A percentile compares a stretch with the other conserved stretches of the same genome.
Evolutionary conservation across 1,284 basidiomycete genomes (phyloP).

Genomic region (Leccinum pachyderme): DNA sequence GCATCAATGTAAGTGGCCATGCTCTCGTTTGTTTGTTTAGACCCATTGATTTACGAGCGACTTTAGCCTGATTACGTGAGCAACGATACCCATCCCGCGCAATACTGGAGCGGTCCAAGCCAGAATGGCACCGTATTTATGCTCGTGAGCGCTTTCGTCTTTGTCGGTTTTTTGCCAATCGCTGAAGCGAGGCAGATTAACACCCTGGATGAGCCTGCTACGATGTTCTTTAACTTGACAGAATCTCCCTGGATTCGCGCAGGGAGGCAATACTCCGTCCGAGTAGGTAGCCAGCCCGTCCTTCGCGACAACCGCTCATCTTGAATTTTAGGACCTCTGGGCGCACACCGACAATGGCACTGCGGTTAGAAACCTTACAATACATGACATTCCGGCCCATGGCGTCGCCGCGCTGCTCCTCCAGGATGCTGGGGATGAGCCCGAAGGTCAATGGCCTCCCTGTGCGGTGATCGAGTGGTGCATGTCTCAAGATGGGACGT

Average conservation of each 20-base stretch:
- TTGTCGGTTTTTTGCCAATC: neutral
- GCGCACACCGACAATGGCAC: slow-evolving; percentile 67
- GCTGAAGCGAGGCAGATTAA: slow-evolving; percentile 40
- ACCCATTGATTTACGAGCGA: neutral
- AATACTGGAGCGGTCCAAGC: slow-evolving; percentile 58
- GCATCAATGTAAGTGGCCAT: slow-evolving; percentile 46
- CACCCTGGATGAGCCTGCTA: slow-evolving; percentile 49
- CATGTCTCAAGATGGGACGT: slow-evolving; percentile 31
- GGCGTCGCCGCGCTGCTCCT: slow-evolving; percentile 68
- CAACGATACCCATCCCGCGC: slow-evolving; percentile 50
- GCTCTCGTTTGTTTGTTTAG: neutral
- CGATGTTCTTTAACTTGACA: slow-evolving; percentile 61
- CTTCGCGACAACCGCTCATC: slow-evolving; percentile 5
- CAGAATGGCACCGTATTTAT: slow-evolving; percentile 56
- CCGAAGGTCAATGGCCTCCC: slow-evolving; percentile 46
- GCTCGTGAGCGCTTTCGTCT: slow-evolving; percentile 39
- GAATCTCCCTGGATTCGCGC: slow-evolving; percentile 71
- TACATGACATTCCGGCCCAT: slow-evolving; percentile 55
- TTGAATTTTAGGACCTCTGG: slow-evolving; percentile 56
- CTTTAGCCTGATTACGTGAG: slow-evolving; percentile 50
- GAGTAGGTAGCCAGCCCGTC: slow-evolving; percentile 37
- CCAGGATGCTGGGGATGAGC: slow-evolving; percentile 65
- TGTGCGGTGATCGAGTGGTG: slow-evolving; percentile 49
- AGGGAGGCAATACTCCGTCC: slow-evolving; percentile 58
- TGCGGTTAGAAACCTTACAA: slow-evolving; percentile 61